Base-by-base conservation (phyloP, 106 monocot genomes). In the Alisma plantagoaquatica region DNA sequence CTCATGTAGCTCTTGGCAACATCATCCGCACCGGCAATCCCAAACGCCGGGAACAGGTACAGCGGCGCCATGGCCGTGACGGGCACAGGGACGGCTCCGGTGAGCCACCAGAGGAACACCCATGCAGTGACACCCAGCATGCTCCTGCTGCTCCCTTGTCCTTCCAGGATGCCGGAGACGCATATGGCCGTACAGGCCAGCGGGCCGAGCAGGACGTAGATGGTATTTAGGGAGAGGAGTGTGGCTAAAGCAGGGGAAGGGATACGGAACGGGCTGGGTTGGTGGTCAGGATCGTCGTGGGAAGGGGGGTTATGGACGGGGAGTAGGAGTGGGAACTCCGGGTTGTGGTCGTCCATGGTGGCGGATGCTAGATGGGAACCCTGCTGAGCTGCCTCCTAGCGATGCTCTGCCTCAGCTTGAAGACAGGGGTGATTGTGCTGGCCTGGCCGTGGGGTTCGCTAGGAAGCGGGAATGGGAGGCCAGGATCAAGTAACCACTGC, bases 1-100 rank as follows among this genome's bases (percentile, higher is more conserved):
- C 90, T 78, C 96, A 98, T 98, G 76, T 98, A 98, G 14, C 73
- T 68, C 63, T 81, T 84, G 11, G 84, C 84, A 26, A 98, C 89
- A 3, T 44, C 65, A 25, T 79, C 71, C 35, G 89, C 66, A 1
- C 62, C 27, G 16, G 74, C 31, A 29, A 98, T 66, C 10, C 96
- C 96, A 44, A 90, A 75, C 29, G 79, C 17, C 3, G 89, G 96
- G 62, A 85, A 85, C 59, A 98, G 85, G 65, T 85, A 98, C 62
- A 98, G 76, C 18, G 90, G 98, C 10, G 85, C 43, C 90, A 98
- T 70, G 30, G 90, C 85, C 25, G 98, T 72, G 53, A 98, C 65
- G 21, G 90, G 85, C 75, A 98, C 76, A 0, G 90, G 98, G 0
- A 98, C 76, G 2, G 98, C 84, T 19, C 79, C 79, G 2, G 89